Evolutionary conservation across 257 asterid species (phyloP).

Genomic region (Solanum clarkiae): DNA sequence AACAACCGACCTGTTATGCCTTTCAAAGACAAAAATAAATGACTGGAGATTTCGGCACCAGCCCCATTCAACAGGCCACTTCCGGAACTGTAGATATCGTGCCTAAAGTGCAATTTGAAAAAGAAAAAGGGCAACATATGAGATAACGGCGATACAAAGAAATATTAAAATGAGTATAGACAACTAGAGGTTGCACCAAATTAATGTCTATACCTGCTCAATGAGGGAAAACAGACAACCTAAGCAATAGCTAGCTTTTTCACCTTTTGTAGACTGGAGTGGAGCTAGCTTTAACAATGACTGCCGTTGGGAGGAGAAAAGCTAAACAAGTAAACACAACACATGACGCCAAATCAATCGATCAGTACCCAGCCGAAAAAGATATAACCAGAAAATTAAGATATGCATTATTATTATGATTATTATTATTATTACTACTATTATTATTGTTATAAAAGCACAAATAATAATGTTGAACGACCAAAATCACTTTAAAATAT

Average conservation of each 20-base stretch:
- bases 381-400: background rate
- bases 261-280: conserved; percentile 38
- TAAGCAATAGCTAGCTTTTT: conserved; percentile 65
- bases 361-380: background rate
- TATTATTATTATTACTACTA: background rate
- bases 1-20: conserved; percentile 63
- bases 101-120: conserved; percentile 34
- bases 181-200: background rate
- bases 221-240: conserved; percentile 83
- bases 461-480: background rate
- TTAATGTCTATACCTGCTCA: conserved; percentile 59
- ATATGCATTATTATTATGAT: background rate
- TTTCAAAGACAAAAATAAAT: conserved; percentile 82
- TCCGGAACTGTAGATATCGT: conserved; percentile 50
- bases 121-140: background rate
- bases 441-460: background rate
- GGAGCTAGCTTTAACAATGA: conserved; percentile 47
- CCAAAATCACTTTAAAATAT: background rate
- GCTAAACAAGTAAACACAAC: conserved; percentile 21
- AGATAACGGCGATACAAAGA: background rate
- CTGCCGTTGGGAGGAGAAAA: conserved; percentile 50
- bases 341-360: background rate
- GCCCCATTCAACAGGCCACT: conserved; percentile 99
- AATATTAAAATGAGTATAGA: background rate
- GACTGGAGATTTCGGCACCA: conserved; percentile 96